Conservation (phyloP, 257 asterid genomes). For the Coffea canephora region DNA sequence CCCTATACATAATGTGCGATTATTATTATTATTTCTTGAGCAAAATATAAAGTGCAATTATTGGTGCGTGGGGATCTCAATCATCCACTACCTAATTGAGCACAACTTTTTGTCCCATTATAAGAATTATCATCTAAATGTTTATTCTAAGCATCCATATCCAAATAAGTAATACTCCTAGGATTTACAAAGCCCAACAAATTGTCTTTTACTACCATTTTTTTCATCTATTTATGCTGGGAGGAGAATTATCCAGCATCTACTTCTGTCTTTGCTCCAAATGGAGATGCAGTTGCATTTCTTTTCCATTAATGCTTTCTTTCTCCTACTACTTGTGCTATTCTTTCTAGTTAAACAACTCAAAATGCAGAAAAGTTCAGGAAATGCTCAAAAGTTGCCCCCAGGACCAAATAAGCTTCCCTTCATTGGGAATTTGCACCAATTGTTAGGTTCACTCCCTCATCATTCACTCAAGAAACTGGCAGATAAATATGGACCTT, state of each 20-base stretch:
- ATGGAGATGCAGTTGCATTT: not conserved
- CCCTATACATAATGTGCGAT: too few relatives aligned
- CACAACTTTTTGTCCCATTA: too few relatives aligned
- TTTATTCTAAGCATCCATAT: too few relatives aligned
- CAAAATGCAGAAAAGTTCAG: not conserved
- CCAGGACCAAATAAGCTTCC: slow-evolving; percentile 31
- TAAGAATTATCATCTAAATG: too few relatives aligned
- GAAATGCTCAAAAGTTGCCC: slow-evolving; percentile 13
- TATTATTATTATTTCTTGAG: too few relatives aligned
- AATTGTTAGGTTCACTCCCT: slow-evolving; percentile 21
- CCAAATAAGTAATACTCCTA: too few relatives aligned
- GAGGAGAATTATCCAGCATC: not conserved
- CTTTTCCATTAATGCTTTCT: not conserved
- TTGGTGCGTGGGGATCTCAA: too few relatives aligned
- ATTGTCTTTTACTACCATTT: too few relatives aligned
- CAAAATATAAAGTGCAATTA: too few relatives aligned
- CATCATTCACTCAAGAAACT: slow-evolving; percentile 20
- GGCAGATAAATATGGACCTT: slow-evolving; percentile 21
- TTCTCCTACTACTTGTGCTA: not conserved
- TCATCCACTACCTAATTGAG: too few relatives aligned
- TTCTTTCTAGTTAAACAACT: not conserved
- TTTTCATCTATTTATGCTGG: not conserved
- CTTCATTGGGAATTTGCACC: slow-evolving; percentile 29
- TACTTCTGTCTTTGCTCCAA: not conserved
- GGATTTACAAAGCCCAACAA: too few relatives aligned